Conservation (phyloP, 129 eudicot species). For the Flaveria robusta region DNA sequence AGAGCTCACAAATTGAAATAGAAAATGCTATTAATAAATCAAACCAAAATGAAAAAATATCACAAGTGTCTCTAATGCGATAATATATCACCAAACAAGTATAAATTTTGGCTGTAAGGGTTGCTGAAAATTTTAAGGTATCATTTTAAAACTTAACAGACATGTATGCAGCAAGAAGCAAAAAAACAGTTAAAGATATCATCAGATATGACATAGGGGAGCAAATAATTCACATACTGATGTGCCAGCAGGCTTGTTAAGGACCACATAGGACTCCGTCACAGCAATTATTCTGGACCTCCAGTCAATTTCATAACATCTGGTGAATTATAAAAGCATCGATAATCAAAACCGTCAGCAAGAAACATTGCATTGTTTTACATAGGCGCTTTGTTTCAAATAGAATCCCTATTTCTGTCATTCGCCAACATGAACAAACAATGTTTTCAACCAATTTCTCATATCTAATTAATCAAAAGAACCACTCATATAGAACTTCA, state of each 20-base stretch:
- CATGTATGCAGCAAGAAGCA: not conserved
- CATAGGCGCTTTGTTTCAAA: constrained; percentile 8
- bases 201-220: constrained; percentile 16
- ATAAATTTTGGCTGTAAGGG: constrained; percentile 9
- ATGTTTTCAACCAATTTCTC: not conserved
- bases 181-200: not conserved
- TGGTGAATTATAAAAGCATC: constrained; percentile 21
- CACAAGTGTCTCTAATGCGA: constrained; percentile 10
- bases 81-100: not conserved
- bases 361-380: not conserved
- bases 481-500: not conserved
- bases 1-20: constrained; percentile 9
- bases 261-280: constrained; percentile 75
- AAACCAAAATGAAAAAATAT: not conserved
- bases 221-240: constrained; percentile 57
- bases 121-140: not conserved
- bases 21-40: not conserved
- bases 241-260: constrained; percentile 97
- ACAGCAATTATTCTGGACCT: constrained; percentile 83
- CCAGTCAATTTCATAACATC: constrained; percentile 99
- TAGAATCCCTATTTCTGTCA: constrained; percentile 8
- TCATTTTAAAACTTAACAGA: not conserved
- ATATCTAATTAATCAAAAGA: not conserved
- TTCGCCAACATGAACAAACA: not conserved
- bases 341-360: constrained; percentile 29